These are phyloP conservation scores for Coniosporium tulheliwenetii DNA, from an alignment of 2,329 filamentous ascomycete species.

Conservation along the genomic window DNA sequence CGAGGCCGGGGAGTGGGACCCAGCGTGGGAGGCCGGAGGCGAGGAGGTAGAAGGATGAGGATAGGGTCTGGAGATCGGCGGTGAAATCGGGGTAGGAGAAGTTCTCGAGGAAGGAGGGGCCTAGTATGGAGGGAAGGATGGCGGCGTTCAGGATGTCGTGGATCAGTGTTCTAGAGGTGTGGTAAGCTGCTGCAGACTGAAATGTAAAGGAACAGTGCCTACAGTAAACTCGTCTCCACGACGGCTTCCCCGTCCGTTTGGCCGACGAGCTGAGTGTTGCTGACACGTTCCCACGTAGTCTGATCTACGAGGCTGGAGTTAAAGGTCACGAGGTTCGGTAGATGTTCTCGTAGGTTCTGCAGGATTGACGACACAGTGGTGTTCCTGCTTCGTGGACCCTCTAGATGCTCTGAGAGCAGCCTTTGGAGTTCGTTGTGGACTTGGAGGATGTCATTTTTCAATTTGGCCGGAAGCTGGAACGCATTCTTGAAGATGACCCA, in stretches of 20 bases:
- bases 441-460: constrained; percentile 15
- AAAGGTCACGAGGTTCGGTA: constrained; percentile 44
- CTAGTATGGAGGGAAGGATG: constrained; percentile 35
- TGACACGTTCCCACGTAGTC: constrained; percentile 43
- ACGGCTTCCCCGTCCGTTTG: constrained; percentile 22
- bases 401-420: constrained; percentile 24
- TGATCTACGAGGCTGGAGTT: constrained; percentile 44
- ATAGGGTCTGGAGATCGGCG: constrained; percentile 39
- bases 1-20: constrained; percentile 35
- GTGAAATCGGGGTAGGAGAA: constrained; percentile 31
- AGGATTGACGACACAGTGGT: constrained; percentile 20
- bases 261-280: constrained; percentile 26
- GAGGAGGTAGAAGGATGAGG: constrained; percentile 37
- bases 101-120: constrained; percentile 33
- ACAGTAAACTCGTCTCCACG: constrained; percentile 35
- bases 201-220: constrained; percentile 1
- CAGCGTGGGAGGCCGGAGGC: constrained; percentile 40
- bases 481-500: constrained; percentile 15
- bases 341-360: constrained; percentile 24
- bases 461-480: constrained; percentile 24
- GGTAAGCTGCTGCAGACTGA: background rate
- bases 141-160: constrained; percentile 40
- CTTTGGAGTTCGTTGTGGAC: constrained; percentile 18
- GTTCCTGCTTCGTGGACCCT: constrained; percentile 29
- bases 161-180: constrained; percentile 23